phyloP scores from a whole-genome alignment of 306 rosid species.

The Coriaria nepalensis region DNA sequence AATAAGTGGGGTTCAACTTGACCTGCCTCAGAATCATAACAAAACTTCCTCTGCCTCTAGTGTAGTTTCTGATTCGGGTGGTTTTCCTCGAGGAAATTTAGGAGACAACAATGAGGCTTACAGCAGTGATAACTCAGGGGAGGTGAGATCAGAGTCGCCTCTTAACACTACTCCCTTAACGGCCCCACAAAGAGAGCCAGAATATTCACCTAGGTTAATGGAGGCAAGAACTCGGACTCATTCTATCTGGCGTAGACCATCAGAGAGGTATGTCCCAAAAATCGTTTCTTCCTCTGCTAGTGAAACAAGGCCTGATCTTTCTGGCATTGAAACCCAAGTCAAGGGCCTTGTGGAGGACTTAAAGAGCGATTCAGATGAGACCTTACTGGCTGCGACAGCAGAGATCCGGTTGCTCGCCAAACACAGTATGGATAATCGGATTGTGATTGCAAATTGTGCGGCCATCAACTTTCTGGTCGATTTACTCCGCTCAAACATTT shows the following conservation, averaged over 20 bases:
- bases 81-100: conserved; percentile 29
- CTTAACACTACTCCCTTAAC: conserved; percentile 1
- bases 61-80: conserved; percentile 11
- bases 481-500: conserved; percentile 52
- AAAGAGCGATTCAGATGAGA: conserved; percentile 50
- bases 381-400: conserved; percentile 65
- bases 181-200: conserved; percentile 27
- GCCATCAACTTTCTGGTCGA: conserved; percentile 69
- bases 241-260: conserved; percentile 66
- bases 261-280: conserved; percentile 67
- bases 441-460: conserved; percentile 87
- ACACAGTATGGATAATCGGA: conserved; percentile 91
- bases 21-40: conserved; percentile 9
- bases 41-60: conserved; percentile 9
- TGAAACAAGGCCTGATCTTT: conserved; percentile 84
- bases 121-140: conserved; percentile 53
- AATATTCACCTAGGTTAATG: conserved; percentile 28
- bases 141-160: conserved; percentile 38
- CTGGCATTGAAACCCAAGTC: conserved; percentile 76
- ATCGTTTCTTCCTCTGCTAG: conserved; percentile 36
- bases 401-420: conserved; percentile 78
- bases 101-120: conserved; percentile 43
- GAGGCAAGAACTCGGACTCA: conserved; percentile 61
- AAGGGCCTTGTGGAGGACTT: conserved; percentile 69
- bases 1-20: conserved; percentile 5